Evolutionary conservation across 2,329 filamentous ascomycete genomes (phyloP), one percentile per base, ranked within the genome.

Genomic region (Beauveria varroae): DNA sequence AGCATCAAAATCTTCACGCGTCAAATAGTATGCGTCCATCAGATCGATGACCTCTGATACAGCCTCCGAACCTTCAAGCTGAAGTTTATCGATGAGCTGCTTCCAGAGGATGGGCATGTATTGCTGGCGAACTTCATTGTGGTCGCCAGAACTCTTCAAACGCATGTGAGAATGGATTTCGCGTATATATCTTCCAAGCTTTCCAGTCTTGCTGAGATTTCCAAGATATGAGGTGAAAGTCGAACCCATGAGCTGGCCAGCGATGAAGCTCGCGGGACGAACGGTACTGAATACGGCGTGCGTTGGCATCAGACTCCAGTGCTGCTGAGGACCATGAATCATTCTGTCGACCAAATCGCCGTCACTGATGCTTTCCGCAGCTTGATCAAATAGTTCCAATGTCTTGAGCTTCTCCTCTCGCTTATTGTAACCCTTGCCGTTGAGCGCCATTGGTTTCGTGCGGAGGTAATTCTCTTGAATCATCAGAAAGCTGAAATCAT

Each of bases 161-260:
- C 95, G 89, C 92, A 99, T 98, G 71, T 99, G 95, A 5, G 92
- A 91, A 72, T 99, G 95, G 6, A 99, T 91, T 69, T 99, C 95
- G 69, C 96, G 96, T 66, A 96, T 82, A 68, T 86, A 89, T 62
- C 95, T 88, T 65, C 83, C 84, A 54, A 98, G 79, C 74, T 86
- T 90, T 76, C 87, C 85, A 64, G 85, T 82, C 71, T 92, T 96
- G 77, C 93, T 97, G 75, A 96, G 96, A 73, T 96, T 95, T 68
- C 95, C 95, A 54, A 99, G 84, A 95, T 95, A 99, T 7, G 84
- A 83, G 0, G 95, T 95, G 72, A 99, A 99, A 47, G 81, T 81
- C 41, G 91, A 89, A 3, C 84, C 84, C 65, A 85, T 81, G 67
- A 96, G 84, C 68, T 88, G 88, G 46, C 95, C 95, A 56, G 91